These are phyloP conservation scores for Metschnikowia shivogae DNA, from an alignment of 805 yeast genomes.

Conservation along the genomic window DNA sequence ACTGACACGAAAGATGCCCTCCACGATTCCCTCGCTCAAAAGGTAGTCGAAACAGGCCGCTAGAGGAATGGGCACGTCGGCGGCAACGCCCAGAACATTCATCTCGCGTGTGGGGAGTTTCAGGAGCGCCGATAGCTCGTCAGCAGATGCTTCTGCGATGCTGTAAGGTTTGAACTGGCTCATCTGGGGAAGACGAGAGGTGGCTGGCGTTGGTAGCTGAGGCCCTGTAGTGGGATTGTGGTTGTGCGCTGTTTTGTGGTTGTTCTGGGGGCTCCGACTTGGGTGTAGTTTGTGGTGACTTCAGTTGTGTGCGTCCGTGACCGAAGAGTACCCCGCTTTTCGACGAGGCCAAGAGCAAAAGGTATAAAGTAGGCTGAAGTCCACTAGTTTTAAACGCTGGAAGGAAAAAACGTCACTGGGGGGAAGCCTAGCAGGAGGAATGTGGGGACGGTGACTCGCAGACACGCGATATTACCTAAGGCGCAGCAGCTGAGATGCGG, in stretches of 20 bases:
- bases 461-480: conserved; percentile 5
- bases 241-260: not conserved
- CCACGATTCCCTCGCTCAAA: conserved; percentile 17
- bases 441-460: conserved; percentile 3
- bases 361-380: not conserved
- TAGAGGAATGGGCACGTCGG: conserved; percentile 19
- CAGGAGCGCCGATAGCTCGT: conserved; percentile 2
- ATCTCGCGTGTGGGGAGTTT: conserved; percentile 1
- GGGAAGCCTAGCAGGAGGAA: not conserved
- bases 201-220: not conserved
- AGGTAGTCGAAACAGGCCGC: conserved; percentile 21
- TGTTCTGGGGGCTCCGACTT: not conserved
- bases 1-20: conserved; percentile 30
- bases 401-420: not conserved
- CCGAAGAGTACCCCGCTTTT: conserved; percentile 3
- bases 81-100: conserved; percentile 1
- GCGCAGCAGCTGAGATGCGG: conserved; percentile 4
- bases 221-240: no score
- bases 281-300: no score
- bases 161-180: not conserved
- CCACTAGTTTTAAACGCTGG: not conserved
- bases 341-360: not conserved
- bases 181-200: not conserved
- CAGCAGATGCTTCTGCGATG: not conserved
- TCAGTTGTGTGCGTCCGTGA: no score